A percentile compares a stretch with the other conserved stretches of the same genome.
These are phyloP conservation scores for Mycena galericulata DNA, from an alignment of 768 basidiomycete genomes.

Conservation along the genomic window DNA sequence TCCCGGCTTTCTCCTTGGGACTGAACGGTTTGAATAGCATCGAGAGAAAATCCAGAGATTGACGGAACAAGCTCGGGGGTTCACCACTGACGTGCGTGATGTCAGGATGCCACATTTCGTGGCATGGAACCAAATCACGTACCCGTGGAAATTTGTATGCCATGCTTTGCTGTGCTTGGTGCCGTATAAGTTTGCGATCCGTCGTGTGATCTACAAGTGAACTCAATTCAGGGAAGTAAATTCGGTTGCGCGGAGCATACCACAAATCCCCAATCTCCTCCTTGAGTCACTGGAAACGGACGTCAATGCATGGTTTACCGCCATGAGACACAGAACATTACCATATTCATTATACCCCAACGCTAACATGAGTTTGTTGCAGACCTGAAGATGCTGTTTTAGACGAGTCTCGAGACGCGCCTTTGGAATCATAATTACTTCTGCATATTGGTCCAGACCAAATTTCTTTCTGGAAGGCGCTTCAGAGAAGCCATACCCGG, in stretches of 20 bases:
- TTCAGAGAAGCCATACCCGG: constrained; percentile 62
- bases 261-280: constrained; percentile 59
- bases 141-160: constrained; percentile 53
- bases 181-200: constrained; percentile 50
- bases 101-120: background rate
- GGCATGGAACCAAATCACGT: background rate
- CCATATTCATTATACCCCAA: constrained; percentile 52
- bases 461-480: constrained; percentile 57
- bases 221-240: too few relatives aligned
- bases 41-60: background rate
- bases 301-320: background rate
- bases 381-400: constrained; percentile 44
- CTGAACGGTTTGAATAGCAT: background rate
- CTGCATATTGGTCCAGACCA: constrained; percentile 49
- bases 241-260: constrained; percentile 39
- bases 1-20: constrained; percentile 2
- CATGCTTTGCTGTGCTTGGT: constrained; percentile 56
- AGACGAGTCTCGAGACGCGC: background rate
- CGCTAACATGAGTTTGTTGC: constrained; percentile 61
- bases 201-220: constrained; percentile 47
- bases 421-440: constrained; percentile 45
- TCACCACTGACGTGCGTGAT: background rate
- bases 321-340: background rate
- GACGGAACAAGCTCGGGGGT: background rate
- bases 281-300: constrained; percentile 54